Evolutionary conservation across 768 basidiomycete genomes (phyloP).

Genomic region (Hygrocybe punicea): DNA sequence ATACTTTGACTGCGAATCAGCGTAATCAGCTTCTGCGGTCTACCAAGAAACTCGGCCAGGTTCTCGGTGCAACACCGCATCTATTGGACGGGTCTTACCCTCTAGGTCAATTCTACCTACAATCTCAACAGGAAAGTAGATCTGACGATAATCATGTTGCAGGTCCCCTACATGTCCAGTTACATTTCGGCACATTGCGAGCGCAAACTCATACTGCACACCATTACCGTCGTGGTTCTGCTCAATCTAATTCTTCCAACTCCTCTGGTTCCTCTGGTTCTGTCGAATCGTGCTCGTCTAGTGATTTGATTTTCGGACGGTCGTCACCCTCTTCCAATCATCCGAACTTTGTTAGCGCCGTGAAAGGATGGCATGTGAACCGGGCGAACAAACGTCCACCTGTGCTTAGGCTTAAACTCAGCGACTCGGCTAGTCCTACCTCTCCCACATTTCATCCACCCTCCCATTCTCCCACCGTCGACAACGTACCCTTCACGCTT

Average conservation of each 20-base stretch:
- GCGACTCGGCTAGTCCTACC: conserved; percentile 23
- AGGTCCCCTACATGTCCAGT: neutral
- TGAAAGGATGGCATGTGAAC: neutral
- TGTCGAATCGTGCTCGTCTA: conserved; percentile 8
- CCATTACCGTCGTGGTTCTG: conserved; percentile 5
- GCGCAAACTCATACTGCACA: neutral
- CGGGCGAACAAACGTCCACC: conserved; percentile 9
- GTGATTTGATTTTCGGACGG: neutral
- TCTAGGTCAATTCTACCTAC: neutral
- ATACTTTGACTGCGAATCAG: conserved; percentile 35
- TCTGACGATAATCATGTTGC: neutral
- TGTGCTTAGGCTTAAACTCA: conserved; percentile 17
- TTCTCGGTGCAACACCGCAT: conserved; percentile 45
- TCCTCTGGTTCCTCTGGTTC: conserved; percentile 20
- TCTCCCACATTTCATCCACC: conserved; percentile 7
- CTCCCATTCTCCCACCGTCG: conserved; percentile 13
- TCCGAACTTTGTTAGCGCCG: neutral
- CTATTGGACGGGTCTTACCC: conserved; percentile 29
- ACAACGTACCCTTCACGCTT: conserved; percentile 3
- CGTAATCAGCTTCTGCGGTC: conserved; percentile 40
- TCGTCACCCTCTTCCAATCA: neutral
- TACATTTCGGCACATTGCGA: neutral
- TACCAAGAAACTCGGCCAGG: conserved; percentile 39
- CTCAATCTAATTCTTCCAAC: conserved; percentile 12
- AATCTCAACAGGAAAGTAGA: neutral